Evolutionary conservation across 306 rosid genomes (phyloP).

Genomic region (Cucurbita ficifolia): DNA sequence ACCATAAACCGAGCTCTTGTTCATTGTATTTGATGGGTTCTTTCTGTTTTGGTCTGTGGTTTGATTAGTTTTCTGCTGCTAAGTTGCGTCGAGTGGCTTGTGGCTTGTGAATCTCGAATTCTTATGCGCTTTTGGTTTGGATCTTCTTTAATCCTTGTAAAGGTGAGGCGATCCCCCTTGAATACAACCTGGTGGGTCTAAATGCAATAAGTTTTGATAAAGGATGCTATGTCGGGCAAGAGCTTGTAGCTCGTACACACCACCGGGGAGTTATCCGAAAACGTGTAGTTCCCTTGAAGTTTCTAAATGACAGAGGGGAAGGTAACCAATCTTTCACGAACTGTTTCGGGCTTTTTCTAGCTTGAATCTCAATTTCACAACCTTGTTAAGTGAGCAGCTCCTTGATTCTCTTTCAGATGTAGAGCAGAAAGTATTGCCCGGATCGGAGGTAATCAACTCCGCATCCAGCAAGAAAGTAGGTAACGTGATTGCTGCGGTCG

Average conservation of each 20-base stretch:
- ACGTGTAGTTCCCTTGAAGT: constrained; percentile 59
- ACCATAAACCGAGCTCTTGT: not conserved
- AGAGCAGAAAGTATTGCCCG: constrained; percentile 34
- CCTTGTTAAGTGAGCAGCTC: not conserved
- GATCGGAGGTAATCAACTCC: constrained; percentile 40
- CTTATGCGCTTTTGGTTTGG: not conserved
- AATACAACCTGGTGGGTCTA: constrained; percentile 78
- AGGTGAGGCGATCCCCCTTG: constrained; percentile 90
- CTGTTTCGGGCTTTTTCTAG: not conserved
- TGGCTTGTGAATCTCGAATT: not conserved
- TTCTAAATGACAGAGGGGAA: constrained; percentile 37
- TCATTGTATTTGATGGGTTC: not conserved
- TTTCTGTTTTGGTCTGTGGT: not conserved
- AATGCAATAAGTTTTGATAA: constrained; percentile 90
- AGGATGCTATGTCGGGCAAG: constrained; percentile 93
- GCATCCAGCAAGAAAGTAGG: constrained; percentile 52
- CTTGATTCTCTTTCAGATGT: constrained; percentile 24
- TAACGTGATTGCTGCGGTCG: constrained; percentile 41
- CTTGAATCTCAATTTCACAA: not conserved
- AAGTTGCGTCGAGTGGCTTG: not conserved
- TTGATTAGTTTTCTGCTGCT: not conserved
- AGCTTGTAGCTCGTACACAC: constrained; percentile 78
- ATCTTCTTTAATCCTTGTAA: not conserved
- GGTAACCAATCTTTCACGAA: constrained; percentile 29
- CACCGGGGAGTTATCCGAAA: constrained; percentile 82